phyloP scores from a whole-genome alignment of 148 eudicot genomes.

The Persicaria tinctoria region DNA sequence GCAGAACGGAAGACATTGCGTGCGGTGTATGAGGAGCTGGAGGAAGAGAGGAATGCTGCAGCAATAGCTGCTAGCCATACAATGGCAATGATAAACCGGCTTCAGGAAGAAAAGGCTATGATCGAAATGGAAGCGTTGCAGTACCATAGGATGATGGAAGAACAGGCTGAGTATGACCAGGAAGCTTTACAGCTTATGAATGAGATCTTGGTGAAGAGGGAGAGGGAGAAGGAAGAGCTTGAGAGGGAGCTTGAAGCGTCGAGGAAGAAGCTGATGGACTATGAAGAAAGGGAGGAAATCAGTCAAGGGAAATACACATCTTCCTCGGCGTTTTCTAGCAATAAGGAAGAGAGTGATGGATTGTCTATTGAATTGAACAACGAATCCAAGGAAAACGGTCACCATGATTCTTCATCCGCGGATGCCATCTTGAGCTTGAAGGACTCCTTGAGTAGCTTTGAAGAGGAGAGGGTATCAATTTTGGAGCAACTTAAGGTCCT shows the following conservation, averaged over 20 bases:
- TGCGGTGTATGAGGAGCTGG: constrained; percentile 57
- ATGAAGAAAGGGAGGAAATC: constrained; percentile 46
- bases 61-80: constrained; percentile 85
- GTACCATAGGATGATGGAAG: constrained; percentile 97
- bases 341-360: constrained; percentile 69
- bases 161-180: constrained; percentile 89
- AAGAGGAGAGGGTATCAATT: constrained; percentile 76
- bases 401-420: constrained; percentile 36
- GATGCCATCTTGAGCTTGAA: constrained; percentile 49
- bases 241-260: constrained; percentile 68
- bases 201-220: constrained; percentile 73
- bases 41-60: constrained; percentile 89
- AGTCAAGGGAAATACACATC: constrained; percentile 30
- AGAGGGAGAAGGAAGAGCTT: constrained; percentile 70
- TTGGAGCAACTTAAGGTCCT: constrained; percentile 74
- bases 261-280: constrained; percentile 53
- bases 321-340: constrained; percentile 56
- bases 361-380: constrained; percentile 54
- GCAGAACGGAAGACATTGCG: constrained; percentile 59
- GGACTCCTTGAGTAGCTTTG: constrained; percentile 47
- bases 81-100: constrained; percentile 95
- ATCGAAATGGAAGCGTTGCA: constrained; percentile 97
- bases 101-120: constrained; percentile 93
- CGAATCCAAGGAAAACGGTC: constrained; percentile 53
- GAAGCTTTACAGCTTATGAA: constrained; percentile 85